These are phyloP conservation scores for Lophiostoma macrostomum DNA, from an alignment of 495 filamentous ascomycete genomes.

Conservation along the genomic window DNA sequence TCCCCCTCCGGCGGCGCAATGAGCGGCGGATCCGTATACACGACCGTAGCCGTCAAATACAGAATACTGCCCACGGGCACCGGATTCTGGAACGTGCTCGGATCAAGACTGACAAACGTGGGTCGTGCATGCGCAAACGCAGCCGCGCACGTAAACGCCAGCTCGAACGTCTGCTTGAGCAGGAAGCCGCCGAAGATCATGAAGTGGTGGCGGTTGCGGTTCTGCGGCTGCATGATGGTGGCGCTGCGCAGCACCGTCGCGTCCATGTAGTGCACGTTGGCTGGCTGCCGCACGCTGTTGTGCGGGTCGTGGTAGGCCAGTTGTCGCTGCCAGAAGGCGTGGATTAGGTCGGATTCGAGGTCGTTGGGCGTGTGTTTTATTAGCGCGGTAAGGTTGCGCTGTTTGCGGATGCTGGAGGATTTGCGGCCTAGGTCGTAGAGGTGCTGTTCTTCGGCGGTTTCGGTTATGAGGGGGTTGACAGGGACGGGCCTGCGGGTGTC, in stretches of 20 bases:
- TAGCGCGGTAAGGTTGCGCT: conserved; percentile 58
- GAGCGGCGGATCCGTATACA: conserved; percentile 69
- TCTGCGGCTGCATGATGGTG: conserved; percentile 84
- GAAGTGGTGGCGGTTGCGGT: conserved; percentile 80
- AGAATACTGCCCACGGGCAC: conserved; percentile 81
- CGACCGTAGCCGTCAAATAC: conserved; percentile 73
- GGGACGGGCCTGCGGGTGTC: conserved; percentile 48
- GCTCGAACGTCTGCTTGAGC: conserved; percentile 76
- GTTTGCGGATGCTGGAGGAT: conserved; percentile 71
- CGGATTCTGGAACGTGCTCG: conserved; percentile 78
- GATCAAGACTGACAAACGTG: conserved; percentile 74
- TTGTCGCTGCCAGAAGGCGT: conserved; percentile 74
- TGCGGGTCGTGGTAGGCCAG: conserved; percentile 58
- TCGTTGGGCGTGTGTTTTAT: conserved; percentile 72
- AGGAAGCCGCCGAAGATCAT: conserved; percentile 90
- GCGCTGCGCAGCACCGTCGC: conserved; percentile 65
- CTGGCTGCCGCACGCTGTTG: conserved; percentile 53
- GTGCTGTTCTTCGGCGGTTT: conserved; percentile 67
- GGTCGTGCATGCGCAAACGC: conserved; percentile 71
- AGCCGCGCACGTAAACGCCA: conserved; percentile 86
- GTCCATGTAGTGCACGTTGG: conserved; percentile 65
- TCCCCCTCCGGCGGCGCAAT: conserved; percentile 41
- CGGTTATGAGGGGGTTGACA: conserved; percentile 59
- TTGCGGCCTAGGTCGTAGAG: conserved; percentile 69
- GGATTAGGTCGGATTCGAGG: conserved; percentile 73